phyloP scores from a whole-genome alignment of 2,329 filamentous ascomycete species.

The Graphiopsis chlorocephala region DNA sequence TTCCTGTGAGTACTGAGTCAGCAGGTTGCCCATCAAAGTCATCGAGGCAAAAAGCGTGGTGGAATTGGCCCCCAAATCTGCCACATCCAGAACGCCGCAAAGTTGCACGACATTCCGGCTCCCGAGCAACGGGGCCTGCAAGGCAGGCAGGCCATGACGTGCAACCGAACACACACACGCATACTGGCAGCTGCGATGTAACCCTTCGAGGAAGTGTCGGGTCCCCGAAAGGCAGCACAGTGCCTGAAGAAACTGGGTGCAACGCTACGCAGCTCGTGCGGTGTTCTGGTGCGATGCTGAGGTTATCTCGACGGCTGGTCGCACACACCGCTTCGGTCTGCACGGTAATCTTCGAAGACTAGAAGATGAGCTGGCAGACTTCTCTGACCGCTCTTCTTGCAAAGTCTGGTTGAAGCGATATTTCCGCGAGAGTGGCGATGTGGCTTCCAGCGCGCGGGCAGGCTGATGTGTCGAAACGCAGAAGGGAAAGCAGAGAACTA shows the following conservation, averaged over 20 bases:
- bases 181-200: slow-evolving; percentile 9
- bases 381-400: neutral
- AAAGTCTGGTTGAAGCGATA: neutral
- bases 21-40: neutral
- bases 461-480: neutral
- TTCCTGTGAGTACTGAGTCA: slow-evolving; percentile 56
- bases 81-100: neutral
- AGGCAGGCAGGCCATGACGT: neutral
- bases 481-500: slow-evolving; percentile 18
- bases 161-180: slow-evolving; percentile 7
- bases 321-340: slow-evolving; percentile 14
- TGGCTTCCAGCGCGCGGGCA: neutral
- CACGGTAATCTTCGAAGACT: neutral
- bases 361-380: slow-evolving; percentile 4
- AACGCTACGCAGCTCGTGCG: slow-evolving; percentile 13
- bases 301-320: slow-evolving; percentile 15
- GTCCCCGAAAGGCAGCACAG: neutral
- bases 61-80: too few relatives aligned
- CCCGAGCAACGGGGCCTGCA: neutral
- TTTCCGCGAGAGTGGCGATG: neutral
- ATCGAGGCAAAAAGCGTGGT: neutral
- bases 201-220: slow-evolving; percentile 3
- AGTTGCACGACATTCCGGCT: neutral
- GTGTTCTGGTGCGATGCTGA: slow-evolving; percentile 13
- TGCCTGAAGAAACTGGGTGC: neutral